phyloP scores from a whole-genome alignment of 2,329 filamentous ascomycete genomes.

The Chrysosporium keratinophilum region DNA sequence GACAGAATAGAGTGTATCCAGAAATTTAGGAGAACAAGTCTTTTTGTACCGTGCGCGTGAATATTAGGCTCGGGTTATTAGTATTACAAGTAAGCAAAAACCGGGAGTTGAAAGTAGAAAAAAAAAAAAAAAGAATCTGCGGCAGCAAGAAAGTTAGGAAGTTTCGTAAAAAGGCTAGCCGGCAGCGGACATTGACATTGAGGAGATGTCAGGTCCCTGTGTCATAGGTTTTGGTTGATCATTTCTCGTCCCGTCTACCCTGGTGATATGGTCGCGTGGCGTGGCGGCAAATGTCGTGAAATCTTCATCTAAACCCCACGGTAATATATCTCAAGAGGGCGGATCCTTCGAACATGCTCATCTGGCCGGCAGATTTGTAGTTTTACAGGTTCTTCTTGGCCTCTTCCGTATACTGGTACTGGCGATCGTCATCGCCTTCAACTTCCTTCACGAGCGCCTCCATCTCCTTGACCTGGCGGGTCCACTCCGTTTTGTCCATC shows the following conservation, averaged over 20 bases:
- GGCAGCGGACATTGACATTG: background rate
- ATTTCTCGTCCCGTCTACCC: background rate
- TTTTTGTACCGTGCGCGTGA: no score
- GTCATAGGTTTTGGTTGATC: background rate
- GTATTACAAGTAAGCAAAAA: no score
- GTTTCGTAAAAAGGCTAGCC: background rate
- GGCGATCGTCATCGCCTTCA: constrained; percentile 45
- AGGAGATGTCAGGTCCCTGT: background rate
- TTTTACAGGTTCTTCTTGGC: constrained; percentile 31
- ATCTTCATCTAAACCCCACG: background rate
- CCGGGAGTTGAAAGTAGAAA: background rate
- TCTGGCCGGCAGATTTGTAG: constrained; percentile 13
- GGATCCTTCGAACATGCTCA: background rate
- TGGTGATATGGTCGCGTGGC: background rate
- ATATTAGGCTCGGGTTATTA: no score
- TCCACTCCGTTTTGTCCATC: constrained; percentile 72
- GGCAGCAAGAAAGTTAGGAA: background rate
- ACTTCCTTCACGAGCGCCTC: constrained; percentile 67
- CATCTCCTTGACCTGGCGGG: constrained; percentile 64
- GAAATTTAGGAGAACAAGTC: no score
- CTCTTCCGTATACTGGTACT: constrained; percentile 28
- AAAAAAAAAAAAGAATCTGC: background rate
- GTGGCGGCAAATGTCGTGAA: background rate
- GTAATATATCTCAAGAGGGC: background rate
- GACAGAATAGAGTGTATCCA: no score